Evolutionary conservation across 169 alveolate species (phyloP).

Genomic region (Cryptosporidium ubiquitum): DNA sequence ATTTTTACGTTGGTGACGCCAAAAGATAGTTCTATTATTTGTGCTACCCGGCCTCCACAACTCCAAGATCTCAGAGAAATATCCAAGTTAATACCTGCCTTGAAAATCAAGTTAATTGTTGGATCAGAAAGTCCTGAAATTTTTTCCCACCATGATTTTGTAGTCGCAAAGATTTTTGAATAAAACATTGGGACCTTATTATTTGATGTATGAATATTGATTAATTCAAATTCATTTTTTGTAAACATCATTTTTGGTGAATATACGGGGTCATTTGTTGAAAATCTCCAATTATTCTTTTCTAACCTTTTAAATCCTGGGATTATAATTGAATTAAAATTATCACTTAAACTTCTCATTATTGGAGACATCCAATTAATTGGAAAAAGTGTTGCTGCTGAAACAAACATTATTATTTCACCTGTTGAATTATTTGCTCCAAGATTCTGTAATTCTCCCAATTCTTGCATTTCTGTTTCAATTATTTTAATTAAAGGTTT

Average conservation of each 20-base stretch:
- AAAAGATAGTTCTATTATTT: neutral
- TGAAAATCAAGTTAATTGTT: slow-evolving; percentile 35
- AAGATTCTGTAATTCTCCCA: slow-evolving; percentile 47
- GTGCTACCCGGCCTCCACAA: slow-evolving; percentile 53
- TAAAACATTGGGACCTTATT: slow-evolving; percentile 36
- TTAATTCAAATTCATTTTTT: slow-evolving; percentile 30
- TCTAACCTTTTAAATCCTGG: slow-evolving; percentile 10
- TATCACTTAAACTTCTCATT: slow-evolving; percentile 47
- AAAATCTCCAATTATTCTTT: slow-evolving; percentile 33
- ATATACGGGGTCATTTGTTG: slow-evolving; percentile 13
- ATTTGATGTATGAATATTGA: slow-evolving; percentile 14
- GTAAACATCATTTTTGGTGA: slow-evolving; percentile 51
- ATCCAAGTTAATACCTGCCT: slow-evolving; percentile 36
- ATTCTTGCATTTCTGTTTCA: slow-evolving; percentile 51
- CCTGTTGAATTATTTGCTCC: slow-evolving; percentile 37
- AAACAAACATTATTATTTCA: slow-evolving; percentile 31
- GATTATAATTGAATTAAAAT: slow-evolving; percentile 16
- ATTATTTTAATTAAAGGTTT: slow-evolving; percentile 18
- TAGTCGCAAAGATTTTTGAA: slow-evolving; percentile 40
- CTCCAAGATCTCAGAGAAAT: slow-evolving; percentile 48
- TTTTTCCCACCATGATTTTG: slow-evolving; percentile 35
- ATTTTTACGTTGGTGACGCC: slow-evolving; percentile 20
- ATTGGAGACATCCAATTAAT: slow-evolving; percentile 54
- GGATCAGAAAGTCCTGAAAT: slow-evolving; percentile 52
- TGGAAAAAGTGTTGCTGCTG: slow-evolving; percentile 44